Conservation (phyloP, 1,284 basidiomycete genomes). For the Exobasidium rhododendri region DNA sequence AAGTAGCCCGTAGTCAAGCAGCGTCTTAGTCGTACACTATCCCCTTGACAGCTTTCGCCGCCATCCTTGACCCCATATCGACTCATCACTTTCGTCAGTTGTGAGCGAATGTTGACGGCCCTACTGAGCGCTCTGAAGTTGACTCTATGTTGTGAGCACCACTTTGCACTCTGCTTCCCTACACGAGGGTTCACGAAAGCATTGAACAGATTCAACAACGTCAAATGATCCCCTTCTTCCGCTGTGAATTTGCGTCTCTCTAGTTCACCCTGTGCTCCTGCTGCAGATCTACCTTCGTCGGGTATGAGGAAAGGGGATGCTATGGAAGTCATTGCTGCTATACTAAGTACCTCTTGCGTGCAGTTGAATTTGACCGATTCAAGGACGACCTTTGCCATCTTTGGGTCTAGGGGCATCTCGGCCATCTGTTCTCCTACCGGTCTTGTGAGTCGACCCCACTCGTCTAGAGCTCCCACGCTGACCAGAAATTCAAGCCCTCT, state of each 20-base stretch:
- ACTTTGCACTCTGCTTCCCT: slow-evolving; percentile 74
- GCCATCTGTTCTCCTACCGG: slow-evolving; percentile 61
- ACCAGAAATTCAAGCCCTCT: slow-evolving; percentile 70
- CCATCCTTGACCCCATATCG: slow-evolving; percentile 71
- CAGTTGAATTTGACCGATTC: slow-evolving; percentile 77
- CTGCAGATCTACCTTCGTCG: slow-evolving; percentile 65
- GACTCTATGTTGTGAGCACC: slow-evolving; percentile 87
- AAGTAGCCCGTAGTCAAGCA: slow-evolving; percentile 91
- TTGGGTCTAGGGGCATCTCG: slow-evolving; percentile 62
- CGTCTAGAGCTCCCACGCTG: slow-evolving; percentile 59
- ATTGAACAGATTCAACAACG: slow-evolving; percentile 88
- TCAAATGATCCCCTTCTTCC: slow-evolving; percentile 94
- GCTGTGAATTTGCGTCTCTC: slow-evolving; percentile 91
- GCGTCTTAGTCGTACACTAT: slow-evolving; percentile 70
- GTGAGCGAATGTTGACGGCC: slow-evolving; percentile 83
- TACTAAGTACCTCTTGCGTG: slow-evolving; percentile 87
- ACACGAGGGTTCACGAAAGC: slow-evolving; percentile 70
- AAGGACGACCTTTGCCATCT: slow-evolving; percentile 66
- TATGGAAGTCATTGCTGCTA: slow-evolving; percentile 85
- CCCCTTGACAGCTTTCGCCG: slow-evolving; percentile 67
- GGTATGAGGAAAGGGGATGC: slow-evolving; percentile 33
- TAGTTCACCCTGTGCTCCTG: slow-evolving; percentile 78
- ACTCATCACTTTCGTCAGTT: slow-evolving; percentile 86
- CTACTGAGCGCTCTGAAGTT: slow-evolving; percentile 89
- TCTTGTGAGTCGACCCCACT: slow-evolving; percentile 58